Percentiles rank a stretch among this genome's conserved stretches.
These are phyloP conservation scores for Misopates orontium DNA, from an alignment of 257 asterid genomes.

Conservation along the genomic window DNA sequence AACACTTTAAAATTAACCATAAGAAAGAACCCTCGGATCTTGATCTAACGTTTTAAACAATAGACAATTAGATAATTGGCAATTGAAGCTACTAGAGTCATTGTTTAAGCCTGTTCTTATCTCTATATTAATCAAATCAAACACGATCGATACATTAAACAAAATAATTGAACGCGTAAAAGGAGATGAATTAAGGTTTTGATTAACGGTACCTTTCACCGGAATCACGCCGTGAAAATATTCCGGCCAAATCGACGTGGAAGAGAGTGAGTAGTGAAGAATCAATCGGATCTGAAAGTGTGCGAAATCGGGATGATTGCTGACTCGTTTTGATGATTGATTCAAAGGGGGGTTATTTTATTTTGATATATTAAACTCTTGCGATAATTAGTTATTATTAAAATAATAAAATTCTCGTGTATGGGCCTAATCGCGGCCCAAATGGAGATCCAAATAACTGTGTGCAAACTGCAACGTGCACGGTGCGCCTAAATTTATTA, in stretches of 20 bases:
- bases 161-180: not conserved
- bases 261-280: not conserved
- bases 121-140: not conserved
- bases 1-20: no score
- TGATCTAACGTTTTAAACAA: no score
- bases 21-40: no score
- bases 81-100: no score
- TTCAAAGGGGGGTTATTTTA: not conserved
- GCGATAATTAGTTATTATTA: not conserved
- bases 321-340: not conserved
- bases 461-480: no score
- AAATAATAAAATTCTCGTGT: no score
- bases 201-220: not conserved
- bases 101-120: no score
- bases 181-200: not conserved
- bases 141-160: not conserved
- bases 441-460: no score
- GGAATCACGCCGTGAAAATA: not conserved
- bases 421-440: not conserved
- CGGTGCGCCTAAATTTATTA: no score
- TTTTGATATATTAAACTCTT: not conserved
- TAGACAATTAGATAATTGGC: no score
- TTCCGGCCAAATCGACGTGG: not conserved
- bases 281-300: not conserved
- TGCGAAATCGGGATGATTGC: not conserved